Evolutionary conservation across 2,329 filamentous ascomycete species (phyloP).

Genomic region (Aspergillus oerlinghausenensis): DNA sequence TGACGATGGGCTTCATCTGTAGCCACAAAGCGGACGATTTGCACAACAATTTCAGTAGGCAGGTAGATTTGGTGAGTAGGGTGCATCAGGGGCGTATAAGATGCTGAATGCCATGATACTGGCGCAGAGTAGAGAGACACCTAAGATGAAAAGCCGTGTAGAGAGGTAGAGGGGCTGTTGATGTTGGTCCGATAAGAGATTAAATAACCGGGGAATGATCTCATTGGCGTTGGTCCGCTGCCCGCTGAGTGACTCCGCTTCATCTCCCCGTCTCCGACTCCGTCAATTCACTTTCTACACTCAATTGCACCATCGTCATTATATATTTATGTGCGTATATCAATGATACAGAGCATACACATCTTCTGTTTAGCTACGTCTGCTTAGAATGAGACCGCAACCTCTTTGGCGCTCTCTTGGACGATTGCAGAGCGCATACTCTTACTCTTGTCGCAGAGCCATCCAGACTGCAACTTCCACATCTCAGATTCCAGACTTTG

Average conservation of each 20-base stretch:
- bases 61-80: constrained; percentile 36
- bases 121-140: background rate
- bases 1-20: constrained; percentile 37
- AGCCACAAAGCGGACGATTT: constrained; percentile 46
- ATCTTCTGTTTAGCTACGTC: background rate
- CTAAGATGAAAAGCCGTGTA: background rate
- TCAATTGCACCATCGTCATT: background rate
- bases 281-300: background rate
- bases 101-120: constrained; percentile 11
- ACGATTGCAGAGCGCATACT: constrained; percentile 21
- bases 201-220: constrained; percentile 1
- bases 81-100: constrained; percentile 11
- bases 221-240: background rate
- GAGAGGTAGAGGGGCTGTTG: background rate
- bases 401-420: constrained; percentile 22
- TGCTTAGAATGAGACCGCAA: constrained; percentile 22
- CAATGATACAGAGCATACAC: background rate
- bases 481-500: constrained; percentile 35
- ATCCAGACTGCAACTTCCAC: constrained; percentile 26
- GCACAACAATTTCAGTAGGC: constrained; percentile 51
- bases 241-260: no score
- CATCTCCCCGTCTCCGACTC: background rate
- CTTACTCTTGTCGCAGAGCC: constrained; percentile 18
- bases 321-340: background rate
- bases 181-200: background rate